A percentile compares a stretch with the other conserved stretches of the same genome.
Evolutionary conservation across 352 stramenopile genomes (phyloP).

Genomic region (Phytophthora kernoviae): DNA sequence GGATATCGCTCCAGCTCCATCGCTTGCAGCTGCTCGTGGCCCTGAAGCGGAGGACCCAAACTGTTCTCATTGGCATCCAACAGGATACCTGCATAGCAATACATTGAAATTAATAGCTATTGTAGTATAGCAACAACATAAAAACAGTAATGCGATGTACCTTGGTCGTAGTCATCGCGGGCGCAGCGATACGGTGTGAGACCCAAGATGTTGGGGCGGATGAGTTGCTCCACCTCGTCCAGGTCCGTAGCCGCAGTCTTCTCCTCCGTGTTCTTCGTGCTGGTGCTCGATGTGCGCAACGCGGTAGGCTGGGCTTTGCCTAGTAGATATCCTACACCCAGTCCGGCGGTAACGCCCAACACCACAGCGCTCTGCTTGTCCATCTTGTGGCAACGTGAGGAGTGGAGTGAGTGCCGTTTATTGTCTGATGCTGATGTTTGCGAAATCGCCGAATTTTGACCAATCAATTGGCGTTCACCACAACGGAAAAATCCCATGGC

Average conservation of each 20-base stretch:
- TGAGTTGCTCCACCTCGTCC: conserved; percentile 87
- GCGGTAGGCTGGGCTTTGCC: conserved; percentile 48
- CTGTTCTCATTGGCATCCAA: conserved; percentile 99
- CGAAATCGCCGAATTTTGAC: conserved; percentile 13
- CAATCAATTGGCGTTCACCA: not conserved
- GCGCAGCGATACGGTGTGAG: conserved; percentile 97
- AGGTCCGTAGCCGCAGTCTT: conserved; percentile 13
- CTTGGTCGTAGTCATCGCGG: conserved; percentile 95
- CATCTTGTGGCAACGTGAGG: conserved; percentile 36
- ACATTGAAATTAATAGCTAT: not conserved
- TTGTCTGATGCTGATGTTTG: conserved; percentile 26
- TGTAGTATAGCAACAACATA: not conserved
- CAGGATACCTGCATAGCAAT: conserved; percentile 82
- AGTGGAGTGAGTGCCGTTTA: conserved; percentile 10
- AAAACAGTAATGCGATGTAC: conserved; percentile 24
- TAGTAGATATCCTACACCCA: conserved; percentile 72
- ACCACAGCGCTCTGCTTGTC: conserved; percentile 74
- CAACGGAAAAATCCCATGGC: conserved; percentile 2
- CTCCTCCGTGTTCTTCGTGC: conserved; percentile 7
- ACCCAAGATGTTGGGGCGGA: conserved; percentile 96
- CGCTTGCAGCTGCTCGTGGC: conserved; percentile 67
- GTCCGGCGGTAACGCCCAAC: conserved; percentile 60
- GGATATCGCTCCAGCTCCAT: conserved; percentile 95
- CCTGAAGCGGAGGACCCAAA: conserved; percentile 88
- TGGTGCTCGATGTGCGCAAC: conserved; percentile 5